Percentiles rank a stretch among this genome's conserved stretches.
phyloP scores from a whole-genome alignment of 1,284 basidiomycete species.

The Wolfiporia cocos region DNA sequence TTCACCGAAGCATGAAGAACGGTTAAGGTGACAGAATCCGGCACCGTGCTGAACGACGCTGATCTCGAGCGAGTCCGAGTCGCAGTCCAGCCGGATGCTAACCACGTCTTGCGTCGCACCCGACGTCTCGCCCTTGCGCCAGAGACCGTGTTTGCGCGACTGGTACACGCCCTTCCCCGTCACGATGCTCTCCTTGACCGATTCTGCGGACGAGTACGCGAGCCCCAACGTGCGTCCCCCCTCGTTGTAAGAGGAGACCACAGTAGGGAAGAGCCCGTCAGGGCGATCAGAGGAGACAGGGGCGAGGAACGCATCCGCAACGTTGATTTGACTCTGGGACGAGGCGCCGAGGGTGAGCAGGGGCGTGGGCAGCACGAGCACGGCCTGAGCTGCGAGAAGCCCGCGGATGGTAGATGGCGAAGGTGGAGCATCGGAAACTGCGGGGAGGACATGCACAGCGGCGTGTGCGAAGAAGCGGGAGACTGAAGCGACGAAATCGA shows the following conservation, averaged over 20 bases:
- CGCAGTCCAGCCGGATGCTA: slow-evolving; percentile 86
- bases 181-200: slow-evolving; percentile 81
- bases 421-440: slow-evolving; percentile 34
- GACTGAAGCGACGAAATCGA: slow-evolving; percentile 68
- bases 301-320: slow-evolving; percentile 85
- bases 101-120: slow-evolving; percentile 91
- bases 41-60: slow-evolving; percentile 86
- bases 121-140: slow-evolving; percentile 96
- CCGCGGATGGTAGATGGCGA: slow-evolving; percentile 50
- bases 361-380: slow-evolving; percentile 70
- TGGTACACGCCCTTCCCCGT: slow-evolving; percentile 95
- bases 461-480: slow-evolving; percentile 67
- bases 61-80: slow-evolving; percentile 90
- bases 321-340: slow-evolving; percentile 55
- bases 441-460: slow-evolving; percentile 57
- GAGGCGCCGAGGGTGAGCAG: slow-evolving; percentile 59
- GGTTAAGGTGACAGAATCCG: slow-evolving; percentile 92
- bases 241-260: slow-evolving; percentile 75
- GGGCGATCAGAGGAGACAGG: slow-evolving; percentile 81
- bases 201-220: slow-evolving; percentile 94
- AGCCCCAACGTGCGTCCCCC: slow-evolving; percentile 83
- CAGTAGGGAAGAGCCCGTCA: slow-evolving; percentile 91
- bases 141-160: slow-evolving; percentile 92
- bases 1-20: slow-evolving; percentile 80
- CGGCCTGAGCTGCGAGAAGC: slow-evolving; percentile 53